These are phyloP conservation scores for Pseudogymnoascus sp. DNA, from an alignment of 2,329 filamentous ascomycete genomes.

Conservation along the genomic window DNA sequence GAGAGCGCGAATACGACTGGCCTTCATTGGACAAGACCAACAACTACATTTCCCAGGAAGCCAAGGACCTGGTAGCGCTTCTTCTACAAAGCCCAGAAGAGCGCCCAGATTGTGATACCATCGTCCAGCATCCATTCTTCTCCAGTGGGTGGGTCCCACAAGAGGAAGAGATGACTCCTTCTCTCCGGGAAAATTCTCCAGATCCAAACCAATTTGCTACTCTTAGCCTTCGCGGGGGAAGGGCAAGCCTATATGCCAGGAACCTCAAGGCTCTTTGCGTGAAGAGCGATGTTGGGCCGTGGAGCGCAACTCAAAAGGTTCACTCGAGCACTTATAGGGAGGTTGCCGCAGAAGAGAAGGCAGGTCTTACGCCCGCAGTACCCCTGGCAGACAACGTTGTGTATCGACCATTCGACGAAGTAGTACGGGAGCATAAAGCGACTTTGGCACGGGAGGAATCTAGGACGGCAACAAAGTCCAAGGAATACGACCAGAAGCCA, in stretches of 20 bases:
- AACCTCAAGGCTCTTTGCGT: conserved; percentile 51
- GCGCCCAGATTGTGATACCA: conserved; percentile 66
- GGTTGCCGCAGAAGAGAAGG: conserved; percentile 60
- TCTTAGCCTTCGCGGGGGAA: conserved; percentile 36
- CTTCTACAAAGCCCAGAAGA: conserved; percentile 69
- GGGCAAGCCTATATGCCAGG: conserved; percentile 30
- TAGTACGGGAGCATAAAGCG: conserved; percentile 44
- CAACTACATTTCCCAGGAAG: conserved; percentile 65
- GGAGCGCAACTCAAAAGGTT: conserved; percentile 37
- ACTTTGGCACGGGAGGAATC: conserved; percentile 1
- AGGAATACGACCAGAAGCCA: background rate
- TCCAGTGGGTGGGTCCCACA: conserved; percentile 64
- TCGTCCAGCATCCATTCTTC: conserved; percentile 76
- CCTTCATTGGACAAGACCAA: conserved; percentile 56
- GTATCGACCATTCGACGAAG: conserved; percentile 56
- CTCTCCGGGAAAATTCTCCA: conserved; percentile 49
- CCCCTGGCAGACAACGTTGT: conserved; percentile 54
- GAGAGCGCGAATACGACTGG: conserved; percentile 72
- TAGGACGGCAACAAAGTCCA: background rate
- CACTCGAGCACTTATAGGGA: conserved; percentile 51
- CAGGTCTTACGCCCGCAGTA: conserved; percentile 54
- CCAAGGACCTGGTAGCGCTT: conserved; percentile 68
- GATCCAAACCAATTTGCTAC: conserved; percentile 49
- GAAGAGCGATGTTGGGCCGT: conserved; percentile 52
- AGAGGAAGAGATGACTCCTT: conserved; percentile 48